Percentiles rank a stretch among this genome's conserved stretches.
Conservation (phyloP, 2,329 filamentous ascomycete species). For the Biscogniauxia sp. region DNA sequence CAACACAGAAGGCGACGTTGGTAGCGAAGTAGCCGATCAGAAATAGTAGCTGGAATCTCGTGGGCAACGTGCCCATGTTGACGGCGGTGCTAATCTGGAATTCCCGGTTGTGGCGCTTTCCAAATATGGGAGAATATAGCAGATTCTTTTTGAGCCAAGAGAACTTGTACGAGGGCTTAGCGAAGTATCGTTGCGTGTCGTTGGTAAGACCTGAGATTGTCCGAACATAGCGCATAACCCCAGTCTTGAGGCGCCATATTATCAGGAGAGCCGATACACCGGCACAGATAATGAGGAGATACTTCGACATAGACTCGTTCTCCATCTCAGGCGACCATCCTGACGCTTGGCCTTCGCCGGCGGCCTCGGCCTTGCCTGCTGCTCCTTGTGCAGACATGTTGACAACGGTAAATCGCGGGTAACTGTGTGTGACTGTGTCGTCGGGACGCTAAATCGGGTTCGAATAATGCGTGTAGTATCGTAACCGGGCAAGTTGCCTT, state of each 20-base stretch:
- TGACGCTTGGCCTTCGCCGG: slow-evolving; percentile 27
- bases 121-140: slow-evolving; percentile 68
- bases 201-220: slow-evolving; percentile 74
- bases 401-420: background rate
- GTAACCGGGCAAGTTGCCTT: background rate
- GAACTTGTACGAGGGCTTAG: slow-evolving; percentile 49
- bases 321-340: slow-evolving; percentile 37
- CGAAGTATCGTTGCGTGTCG: slow-evolving; percentile 77
- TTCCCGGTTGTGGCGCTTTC: slow-evolving; percentile 74
- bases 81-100: slow-evolving; percentile 66
- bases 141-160: slow-evolving; percentile 67
- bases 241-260: slow-evolving; percentile 62
- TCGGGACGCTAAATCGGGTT: background rate
- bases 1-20: slow-evolving; percentile 75
- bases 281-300: slow-evolving; percentile 63
- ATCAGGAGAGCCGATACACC: slow-evolving; percentile 62
- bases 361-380: slow-evolving; percentile 13
- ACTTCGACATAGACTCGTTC: slow-evolving; percentile 57
- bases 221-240: slow-evolving; percentile 66
- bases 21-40: slow-evolving; percentile 65
- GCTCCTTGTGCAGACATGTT: slow-evolving; percentile 4
- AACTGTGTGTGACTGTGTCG: background rate
- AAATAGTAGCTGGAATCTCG: slow-evolving; percentile 72
- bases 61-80: slow-evolving; percentile 74
- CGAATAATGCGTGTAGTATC: background rate